Base-by-base conservation (phyloP, 2,329 filamentous ascomycete genomes). In the Paracoccidioides lutzii region DNA sequence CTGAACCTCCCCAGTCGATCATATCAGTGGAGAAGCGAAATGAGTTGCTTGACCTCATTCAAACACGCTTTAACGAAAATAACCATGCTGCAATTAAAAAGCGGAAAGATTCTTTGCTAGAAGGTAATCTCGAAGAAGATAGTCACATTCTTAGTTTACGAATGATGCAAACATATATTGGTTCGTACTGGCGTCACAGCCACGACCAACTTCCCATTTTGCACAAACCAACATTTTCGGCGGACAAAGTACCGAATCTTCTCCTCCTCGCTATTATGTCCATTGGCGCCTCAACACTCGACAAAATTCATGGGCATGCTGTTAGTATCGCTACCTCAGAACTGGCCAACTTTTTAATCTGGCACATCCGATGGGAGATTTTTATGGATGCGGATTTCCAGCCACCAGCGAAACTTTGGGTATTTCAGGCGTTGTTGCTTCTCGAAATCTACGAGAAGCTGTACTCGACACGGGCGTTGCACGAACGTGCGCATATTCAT, bases 401-500 rank as follows among this genome's bases (percentile, higher is more conserved):
- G 15, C 90, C 93, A 1, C 91, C 93, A 0, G 91, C 91, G 7
- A 95, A 95, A 71, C 74, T 98, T 6, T 98, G 91, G 91, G 82
- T 95, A 0, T 97, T 97, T 73, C 93, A 97, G 68, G 85, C 91
- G 1, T 74, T 97, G 53, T 76, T 97, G 4, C 78, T 97, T 4
- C 78, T 97, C 10, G 93, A 98, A 68, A 75, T 95, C 0, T 97
- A 95, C 65, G 93, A 98, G 73, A 98, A 98, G 76, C 93, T 95
- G 87, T 97, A 91, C 69, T 93, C 90, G 42, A 95, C 91, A 0
- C 81, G 90, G 60, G 85, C 88, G 57, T 76, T 97, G 37, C 93
- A 98, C 69, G 93, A 98, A 71, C 81, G 93, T 61, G 91, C 91
- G 1, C 91, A 97, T 64, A 95, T 97, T 48, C 91, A 97, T 65